These are phyloP conservation scores for Emergomyces orientalis DNA, from an alignment of 2,329 filamentous ascomycete genomes.

Conservation along the genomic window DNA sequence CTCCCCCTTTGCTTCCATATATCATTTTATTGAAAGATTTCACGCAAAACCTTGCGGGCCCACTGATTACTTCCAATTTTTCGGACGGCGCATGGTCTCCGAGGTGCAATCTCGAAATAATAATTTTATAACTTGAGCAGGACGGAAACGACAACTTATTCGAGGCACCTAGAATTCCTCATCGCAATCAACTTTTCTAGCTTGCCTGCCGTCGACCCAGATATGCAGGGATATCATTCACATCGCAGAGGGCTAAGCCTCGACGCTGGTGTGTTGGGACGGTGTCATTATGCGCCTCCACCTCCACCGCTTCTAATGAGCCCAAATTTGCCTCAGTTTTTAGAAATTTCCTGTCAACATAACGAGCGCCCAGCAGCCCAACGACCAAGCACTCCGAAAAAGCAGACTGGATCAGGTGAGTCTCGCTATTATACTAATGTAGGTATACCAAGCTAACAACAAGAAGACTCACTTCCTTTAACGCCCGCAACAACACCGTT, in stretches of 20 bases:
- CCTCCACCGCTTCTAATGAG: conserved; percentile 35
- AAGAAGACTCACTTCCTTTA: conserved; percentile 41
- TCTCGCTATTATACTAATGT: conserved; percentile 5
- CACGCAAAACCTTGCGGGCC: not conserved
- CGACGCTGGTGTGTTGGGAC: conserved; percentile 44
- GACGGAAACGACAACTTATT: not conserved
- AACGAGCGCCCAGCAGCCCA: conserved; percentile 23
- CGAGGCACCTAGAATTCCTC: not conserved
- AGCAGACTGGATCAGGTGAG: conserved; percentile 53
- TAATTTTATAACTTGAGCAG: conserved; percentile 1
- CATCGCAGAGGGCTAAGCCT: conserved; percentile 81
- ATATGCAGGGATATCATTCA: conserved; percentile 45
- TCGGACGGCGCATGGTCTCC: not conserved
- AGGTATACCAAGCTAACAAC: not conserved
- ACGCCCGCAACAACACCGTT: conserved; percentile 58
- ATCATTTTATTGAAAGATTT: conserved; percentile 2
- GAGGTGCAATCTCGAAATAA: not conserved
- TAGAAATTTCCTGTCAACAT: conserved; percentile 6
- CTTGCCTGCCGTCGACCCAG: conserved; percentile 15
- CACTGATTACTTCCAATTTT: not conserved
- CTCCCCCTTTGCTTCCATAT: not conserved
- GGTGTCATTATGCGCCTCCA: conserved; percentile 7
- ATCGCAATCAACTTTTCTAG: not conserved
- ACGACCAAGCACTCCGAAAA: conserved; percentile 54
- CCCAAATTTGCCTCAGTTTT: conserved; percentile 41